Conservation (phyloP, 306 rosid species). For the Potentilla sterilis region DNA sequence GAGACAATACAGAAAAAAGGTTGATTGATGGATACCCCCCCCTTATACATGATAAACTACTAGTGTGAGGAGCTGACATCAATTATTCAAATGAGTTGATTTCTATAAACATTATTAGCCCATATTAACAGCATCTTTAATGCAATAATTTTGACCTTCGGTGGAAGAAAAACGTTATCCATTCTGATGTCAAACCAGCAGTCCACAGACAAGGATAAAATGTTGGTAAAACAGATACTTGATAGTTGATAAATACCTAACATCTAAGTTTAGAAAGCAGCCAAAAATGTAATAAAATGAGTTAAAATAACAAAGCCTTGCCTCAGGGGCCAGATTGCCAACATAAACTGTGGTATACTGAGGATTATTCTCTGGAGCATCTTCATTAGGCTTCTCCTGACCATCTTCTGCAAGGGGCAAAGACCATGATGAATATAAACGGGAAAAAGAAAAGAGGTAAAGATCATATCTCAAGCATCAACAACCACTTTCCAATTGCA, state of each 20-base stretch:
- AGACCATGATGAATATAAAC: background rate
- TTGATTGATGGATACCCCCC: background rate
- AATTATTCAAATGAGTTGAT: background rate
- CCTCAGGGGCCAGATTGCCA: conserved; percentile 97
- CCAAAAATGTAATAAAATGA: background rate
- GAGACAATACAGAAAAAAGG: background rate
- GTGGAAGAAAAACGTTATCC: background rate
- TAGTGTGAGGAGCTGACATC: background rate
- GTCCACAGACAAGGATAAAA: conserved; percentile 1
- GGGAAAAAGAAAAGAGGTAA: background rate
- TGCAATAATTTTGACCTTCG: background rate
- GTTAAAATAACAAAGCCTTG: conserved; percentile 26
- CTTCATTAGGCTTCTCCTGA: conserved; percentile 67
- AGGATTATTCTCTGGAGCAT: conserved; percentile 75
- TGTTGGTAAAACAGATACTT: background rate
- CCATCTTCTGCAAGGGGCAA: conserved; percentile 55
- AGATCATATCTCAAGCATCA: conserved; percentile 4
- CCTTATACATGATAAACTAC: background rate
- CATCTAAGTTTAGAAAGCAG: conserved; percentile 10
- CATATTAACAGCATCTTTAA: background rate
- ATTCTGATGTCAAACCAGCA: background rate
- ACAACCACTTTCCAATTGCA: background rate
- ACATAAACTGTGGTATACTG: conserved; percentile 90
- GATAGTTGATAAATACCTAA: background rate
- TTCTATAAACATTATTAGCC: background rate